These are phyloP conservation scores for Thelonectria blattea DNA, from an alignment of 2,329 filamentous ascomycete genomes.

Conservation along the genomic window DNA sequence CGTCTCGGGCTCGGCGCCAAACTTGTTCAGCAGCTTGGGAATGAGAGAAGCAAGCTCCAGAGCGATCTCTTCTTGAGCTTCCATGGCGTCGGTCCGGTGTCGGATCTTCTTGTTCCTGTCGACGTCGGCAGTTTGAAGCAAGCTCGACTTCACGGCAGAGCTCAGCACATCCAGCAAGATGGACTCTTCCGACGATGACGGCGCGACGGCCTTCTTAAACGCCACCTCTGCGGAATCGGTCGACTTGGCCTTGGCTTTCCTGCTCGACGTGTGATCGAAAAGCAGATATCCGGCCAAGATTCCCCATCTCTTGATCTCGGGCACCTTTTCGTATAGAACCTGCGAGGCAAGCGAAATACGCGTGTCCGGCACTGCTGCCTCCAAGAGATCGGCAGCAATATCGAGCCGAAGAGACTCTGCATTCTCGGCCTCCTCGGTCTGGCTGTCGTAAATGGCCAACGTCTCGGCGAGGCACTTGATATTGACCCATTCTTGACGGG, in stretches of 20 bases:
- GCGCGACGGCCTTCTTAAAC: constrained; percentile 75
- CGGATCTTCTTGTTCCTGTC: constrained; percentile 64
- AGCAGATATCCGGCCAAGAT: constrained; percentile 87
- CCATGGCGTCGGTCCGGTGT: constrained; percentile 67
- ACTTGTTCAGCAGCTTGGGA: constrained; percentile 88
- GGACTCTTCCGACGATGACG: constrained; percentile 77
- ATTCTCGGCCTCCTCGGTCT: constrained; percentile 62
- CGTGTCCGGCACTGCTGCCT: constrained; percentile 73
- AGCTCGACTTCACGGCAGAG: constrained; percentile 76
- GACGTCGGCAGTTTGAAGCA: constrained; percentile 70
- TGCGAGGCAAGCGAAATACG: constrained; percentile 86
- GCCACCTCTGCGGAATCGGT: constrained; percentile 62
- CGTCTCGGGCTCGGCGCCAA: constrained; percentile 85
- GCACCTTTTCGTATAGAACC: constrained; percentile 81
- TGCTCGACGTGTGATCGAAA: constrained; percentile 82
- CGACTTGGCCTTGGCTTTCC: constrained; percentile 55
- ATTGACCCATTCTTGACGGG: constrained; percentile 85
- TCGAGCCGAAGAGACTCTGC: constrained; percentile 54
- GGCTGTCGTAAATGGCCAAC: constrained; percentile 79
- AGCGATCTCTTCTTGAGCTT: constrained; percentile 79
- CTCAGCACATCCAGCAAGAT: constrained; percentile 88
- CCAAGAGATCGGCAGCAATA: constrained; percentile 61
- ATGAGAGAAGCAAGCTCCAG: constrained; percentile 79
- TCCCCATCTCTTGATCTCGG: constrained; percentile 86
- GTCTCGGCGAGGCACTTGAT: constrained; percentile 90